These are phyloP conservation scores for Hypoxylon rubiginosum DNA, from an alignment of 2,329 filamentous ascomycete genomes.

Conservation along the genomic window DNA sequence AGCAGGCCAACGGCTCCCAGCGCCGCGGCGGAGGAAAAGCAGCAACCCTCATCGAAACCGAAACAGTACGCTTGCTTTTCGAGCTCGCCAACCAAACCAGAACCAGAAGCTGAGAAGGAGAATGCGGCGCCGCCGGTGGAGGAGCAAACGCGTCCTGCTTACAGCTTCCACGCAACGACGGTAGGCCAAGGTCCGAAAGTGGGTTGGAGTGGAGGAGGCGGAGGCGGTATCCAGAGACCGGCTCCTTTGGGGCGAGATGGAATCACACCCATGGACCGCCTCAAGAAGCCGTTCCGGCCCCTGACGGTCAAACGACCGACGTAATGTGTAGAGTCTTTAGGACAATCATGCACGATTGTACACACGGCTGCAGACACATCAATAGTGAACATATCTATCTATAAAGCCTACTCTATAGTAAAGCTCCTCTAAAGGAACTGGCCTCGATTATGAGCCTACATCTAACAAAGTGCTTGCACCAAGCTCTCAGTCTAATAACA, in stretches of 20 bases:
- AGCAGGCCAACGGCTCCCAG: constrained; percentile 50
- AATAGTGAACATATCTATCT: constrained; percentile 1
- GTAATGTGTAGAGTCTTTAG: too few relatives aligned
- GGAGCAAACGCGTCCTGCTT: constrained; percentile 56
- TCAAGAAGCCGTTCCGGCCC: constrained; percentile 68
- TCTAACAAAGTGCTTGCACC: constrained; percentile 7
- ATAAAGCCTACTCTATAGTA: neutral
- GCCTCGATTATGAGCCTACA: neutral
- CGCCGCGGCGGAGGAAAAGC: constrained; percentile 43
- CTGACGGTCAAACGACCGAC: constrained; percentile 63
- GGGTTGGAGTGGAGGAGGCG: constrained; percentile 49
- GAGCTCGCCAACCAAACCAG: constrained; percentile 62
- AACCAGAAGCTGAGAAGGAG: constrained; percentile 44
- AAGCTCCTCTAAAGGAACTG: constrained; percentile 3
- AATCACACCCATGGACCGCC: constrained; percentile 63
- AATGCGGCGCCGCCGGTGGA: constrained; percentile 49
- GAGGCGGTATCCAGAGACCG: constrained; percentile 59
- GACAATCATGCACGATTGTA: neutral
- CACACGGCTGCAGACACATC: neutral
- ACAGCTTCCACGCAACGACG: constrained; percentile 66
- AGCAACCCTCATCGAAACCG: constrained; percentile 48
- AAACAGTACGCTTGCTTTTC: constrained; percentile 70
- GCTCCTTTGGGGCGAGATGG: constrained; percentile 58
- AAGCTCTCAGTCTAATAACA: constrained; percentile 17
- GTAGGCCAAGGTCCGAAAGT: constrained; percentile 53